phyloP scores from a whole-genome alignment of 306 rosid species.

The Hippophae rhamnoides region DNA sequence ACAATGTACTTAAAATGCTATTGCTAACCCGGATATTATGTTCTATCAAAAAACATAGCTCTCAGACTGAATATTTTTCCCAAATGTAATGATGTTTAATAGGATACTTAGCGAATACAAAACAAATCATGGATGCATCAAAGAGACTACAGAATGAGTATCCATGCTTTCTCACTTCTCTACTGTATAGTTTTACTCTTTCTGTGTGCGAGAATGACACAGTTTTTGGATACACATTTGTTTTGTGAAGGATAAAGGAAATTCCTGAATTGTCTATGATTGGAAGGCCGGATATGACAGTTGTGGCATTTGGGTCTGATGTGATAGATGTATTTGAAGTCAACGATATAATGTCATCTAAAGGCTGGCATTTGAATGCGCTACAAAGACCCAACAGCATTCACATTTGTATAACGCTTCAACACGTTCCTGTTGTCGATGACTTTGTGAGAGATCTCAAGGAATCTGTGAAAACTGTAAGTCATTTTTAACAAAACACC shows the following conservation, averaged over 20 bases:
- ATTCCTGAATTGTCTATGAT: conserved; percentile 66
- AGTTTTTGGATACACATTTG: conserved; percentile 6
- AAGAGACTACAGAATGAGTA: conserved; percentile 71
- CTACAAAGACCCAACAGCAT: conserved; percentile 91
- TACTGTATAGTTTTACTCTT: not conserved
- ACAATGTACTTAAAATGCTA: conserved; percentile 7
- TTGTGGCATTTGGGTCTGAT: conserved; percentile 70
- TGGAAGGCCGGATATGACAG: conserved; percentile 90
- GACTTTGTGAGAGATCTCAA: conserved; percentile 62
- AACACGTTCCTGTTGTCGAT: conserved; percentile 59
- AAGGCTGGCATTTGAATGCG: conserved; percentile 99
- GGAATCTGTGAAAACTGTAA: conserved; percentile 17
- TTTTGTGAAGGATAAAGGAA: conserved; percentile 57
- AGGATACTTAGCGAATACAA: conserved; percentile 85
- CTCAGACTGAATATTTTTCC: conserved; percentile 13
- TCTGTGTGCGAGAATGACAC: not conserved
- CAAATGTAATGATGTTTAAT: conserved; percentile 21
- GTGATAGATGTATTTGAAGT: conserved; percentile 87
- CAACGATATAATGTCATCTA: conserved; percentile 77
- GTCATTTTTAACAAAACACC: conserved; percentile 19
- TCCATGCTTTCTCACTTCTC: conserved; percentile 1
- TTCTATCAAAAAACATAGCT: conserved; percentile 11
- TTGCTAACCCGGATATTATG: not conserved
- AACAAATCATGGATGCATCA: conserved; percentile 70
- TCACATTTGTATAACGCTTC: conserved; percentile 89